Evolutionary conservation across 345 rosid genomes (phyloP).

Genomic region (Syzygium oleosum): DNA sequence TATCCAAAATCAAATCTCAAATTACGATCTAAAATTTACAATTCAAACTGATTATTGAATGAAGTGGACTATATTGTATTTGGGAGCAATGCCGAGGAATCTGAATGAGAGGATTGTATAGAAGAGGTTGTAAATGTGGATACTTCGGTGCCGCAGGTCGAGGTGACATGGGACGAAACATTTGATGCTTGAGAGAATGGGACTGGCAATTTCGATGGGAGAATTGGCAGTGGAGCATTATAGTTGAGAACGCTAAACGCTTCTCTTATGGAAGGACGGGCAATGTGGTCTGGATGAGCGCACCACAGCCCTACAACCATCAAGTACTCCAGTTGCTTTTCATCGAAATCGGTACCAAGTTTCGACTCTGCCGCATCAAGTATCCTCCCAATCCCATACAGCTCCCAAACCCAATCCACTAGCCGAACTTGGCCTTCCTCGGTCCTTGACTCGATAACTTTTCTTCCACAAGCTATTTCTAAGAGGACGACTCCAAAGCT

Average conservation of each 20-base stretch:
- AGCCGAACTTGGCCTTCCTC: not conserved
- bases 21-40: too few relatives aligned
- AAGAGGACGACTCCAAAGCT: not conserved
- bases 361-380: not conserved
- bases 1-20: too few relatives aligned
- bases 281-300: not conserved
- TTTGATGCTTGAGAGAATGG: not conserved
- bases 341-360: not conserved
- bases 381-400: not conserved
- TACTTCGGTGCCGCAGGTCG: too few relatives aligned
- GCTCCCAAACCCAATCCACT: not conserved
- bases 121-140: too few relatives aligned
- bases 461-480: not conserved
- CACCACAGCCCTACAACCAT: not conserved
- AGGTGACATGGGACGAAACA: too few relatives aligned
- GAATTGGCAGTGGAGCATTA: not conserved
- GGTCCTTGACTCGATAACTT: not conserved
- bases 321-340: not conserved
- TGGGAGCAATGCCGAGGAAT: too few relatives aligned
- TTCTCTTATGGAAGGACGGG: not conserved
- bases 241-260: not conserved
- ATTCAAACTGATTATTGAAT: too few relatives aligned
- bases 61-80: too few relatives aligned
- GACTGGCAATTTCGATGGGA: not conserved
- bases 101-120: too few relatives aligned